These are phyloP conservation scores for Hebeloma cylindrosporum DNA, from an alignment of 768 basidiomycete species.

Conservation along the genomic window DNA sequence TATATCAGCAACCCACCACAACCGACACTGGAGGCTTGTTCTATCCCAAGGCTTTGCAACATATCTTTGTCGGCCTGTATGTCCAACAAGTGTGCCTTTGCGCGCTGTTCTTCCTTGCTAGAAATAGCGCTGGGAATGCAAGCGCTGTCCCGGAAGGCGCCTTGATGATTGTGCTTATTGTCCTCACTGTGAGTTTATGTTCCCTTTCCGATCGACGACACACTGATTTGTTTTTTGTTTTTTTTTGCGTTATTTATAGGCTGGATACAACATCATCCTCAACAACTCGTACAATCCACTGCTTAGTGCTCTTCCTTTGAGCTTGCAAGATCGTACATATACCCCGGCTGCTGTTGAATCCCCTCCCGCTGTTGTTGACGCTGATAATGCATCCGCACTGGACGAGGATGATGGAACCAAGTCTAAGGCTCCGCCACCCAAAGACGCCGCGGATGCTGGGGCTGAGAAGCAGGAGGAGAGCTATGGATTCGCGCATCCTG, in stretches of 20 bases:
- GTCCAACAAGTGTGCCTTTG: constrained; percentile 83
- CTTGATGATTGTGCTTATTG: constrained; percentile 83
- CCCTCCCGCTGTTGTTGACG: constrained; percentile 14
- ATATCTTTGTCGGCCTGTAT: constrained; percentile 93
- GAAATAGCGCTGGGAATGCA: constrained; percentile 48
- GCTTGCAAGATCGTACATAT: constrained; percentile 68
- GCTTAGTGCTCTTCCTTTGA: constrained; percentile 71
- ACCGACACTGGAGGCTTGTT: constrained; percentile 90
- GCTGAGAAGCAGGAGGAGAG: constrained; percentile 36
- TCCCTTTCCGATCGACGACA: not conserved
- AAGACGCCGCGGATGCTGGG: constrained; percentile 13
- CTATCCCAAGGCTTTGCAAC: constrained; percentile 93
- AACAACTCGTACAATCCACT: constrained; percentile 82
- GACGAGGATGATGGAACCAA: not conserved
- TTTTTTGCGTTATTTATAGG: constrained; percentile 34
- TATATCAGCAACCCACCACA: constrained; percentile 64
- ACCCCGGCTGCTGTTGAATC: constrained; percentile 19
- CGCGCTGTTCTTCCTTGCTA: constrained; percentile 89
- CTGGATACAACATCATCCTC: constrained; percentile 71
- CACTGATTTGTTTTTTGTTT: not conserved
- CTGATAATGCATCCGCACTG: not conserved
- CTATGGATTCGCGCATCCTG: constrained; percentile 88
- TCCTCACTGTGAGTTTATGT: constrained; percentile 63
- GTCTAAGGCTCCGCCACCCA: not conserved
- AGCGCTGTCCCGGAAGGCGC: constrained; percentile 73